Conservation (phyloP, 768 basidiomycete species). For the Russula dissimulans region DNA sequence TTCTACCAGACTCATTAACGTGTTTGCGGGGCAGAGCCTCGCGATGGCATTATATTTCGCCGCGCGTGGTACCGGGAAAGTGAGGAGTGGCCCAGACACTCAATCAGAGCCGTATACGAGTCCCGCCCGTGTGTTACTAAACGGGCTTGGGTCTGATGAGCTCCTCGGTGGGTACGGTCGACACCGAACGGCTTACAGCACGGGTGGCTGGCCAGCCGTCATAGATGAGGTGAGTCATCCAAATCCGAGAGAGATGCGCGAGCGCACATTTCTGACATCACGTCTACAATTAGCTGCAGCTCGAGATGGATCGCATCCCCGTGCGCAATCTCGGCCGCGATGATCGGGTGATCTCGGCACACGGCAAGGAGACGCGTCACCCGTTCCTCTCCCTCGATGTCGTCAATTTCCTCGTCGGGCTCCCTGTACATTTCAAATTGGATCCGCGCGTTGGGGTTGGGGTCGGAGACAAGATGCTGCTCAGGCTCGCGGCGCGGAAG, state of each 20-base stretch:
- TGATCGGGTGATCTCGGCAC: constrained; percentile 85
- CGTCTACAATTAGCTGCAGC: constrained; percentile 56
- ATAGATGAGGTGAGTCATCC: constrained; percentile 58
- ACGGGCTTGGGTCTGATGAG: constrained; percentile 92
- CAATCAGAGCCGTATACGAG: constrained; percentile 51
- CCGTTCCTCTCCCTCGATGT: constrained; percentile 81
- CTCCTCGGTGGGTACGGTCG: constrained; percentile 89
- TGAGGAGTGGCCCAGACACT: constrained; percentile 32
- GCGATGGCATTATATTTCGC: constrained; percentile 92
- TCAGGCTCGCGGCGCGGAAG: constrained; percentile 60
- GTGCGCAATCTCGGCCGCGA: constrained; percentile 88
- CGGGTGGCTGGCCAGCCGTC: constrained; percentile 64
- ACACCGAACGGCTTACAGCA: constrained; percentile 66
- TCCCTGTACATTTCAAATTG: constrained; percentile 77
- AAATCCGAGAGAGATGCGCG: not conserved
- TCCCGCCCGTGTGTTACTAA: constrained; percentile 73
- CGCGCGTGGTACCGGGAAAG: constrained; percentile 62
- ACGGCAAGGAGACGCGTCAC: constrained; percentile 87
- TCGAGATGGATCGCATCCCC: constrained; percentile 82
- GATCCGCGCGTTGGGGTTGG: constrained; percentile 71
- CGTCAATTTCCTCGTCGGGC: constrained; percentile 62
- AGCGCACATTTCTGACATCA: not conserved
- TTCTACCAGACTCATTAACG: not conserved
- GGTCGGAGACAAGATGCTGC: constrained; percentile 79
- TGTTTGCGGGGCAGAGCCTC: constrained; percentile 54